Evolutionary conservation across 2,329 filamentous ascomycete species (phyloP).

Genomic region (Sporothrix sp.): DNA sequence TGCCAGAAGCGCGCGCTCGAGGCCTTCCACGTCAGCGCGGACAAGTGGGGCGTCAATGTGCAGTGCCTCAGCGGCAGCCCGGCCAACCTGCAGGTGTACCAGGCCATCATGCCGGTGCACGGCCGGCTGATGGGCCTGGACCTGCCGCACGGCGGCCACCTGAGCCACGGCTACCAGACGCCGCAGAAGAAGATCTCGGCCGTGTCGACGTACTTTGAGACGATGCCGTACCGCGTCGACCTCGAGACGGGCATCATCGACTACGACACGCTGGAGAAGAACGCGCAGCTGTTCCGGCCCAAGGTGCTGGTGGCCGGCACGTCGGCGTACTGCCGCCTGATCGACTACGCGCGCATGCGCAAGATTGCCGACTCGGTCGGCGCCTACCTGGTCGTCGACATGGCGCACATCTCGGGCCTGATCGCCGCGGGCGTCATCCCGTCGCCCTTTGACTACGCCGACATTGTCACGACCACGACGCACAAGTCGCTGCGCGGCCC

Average conservation of each 20-base stretch:
- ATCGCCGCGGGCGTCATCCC: conserved; percentile 89
- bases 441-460: conserved; percentile 83
- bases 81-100: conserved; percentile 96
- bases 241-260: conserved; percentile 91
- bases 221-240: conserved; percentile 88
- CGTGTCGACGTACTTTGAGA: conserved; percentile 98
- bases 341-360: conserved; percentile 94
- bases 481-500: conserved; percentile 98
- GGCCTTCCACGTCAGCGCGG: conserved; percentile 75
- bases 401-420: conserved; percentile 97
- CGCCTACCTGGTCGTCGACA: conserved; percentile 92
- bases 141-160: conserved; percentile 85
- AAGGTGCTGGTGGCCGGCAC: conserved; percentile 96
- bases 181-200: conserved; percentile 94
- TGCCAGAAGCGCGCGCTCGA: conserved; percentile 91
- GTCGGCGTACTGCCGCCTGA: conserved; percentile 94
- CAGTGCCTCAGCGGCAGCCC: conserved; percentile 88
- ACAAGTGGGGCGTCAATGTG: conserved; percentile 98
- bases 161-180: conserved; percentile 96
- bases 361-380: conserved; percentile 89
- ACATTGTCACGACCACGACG: conserved; percentile 96
- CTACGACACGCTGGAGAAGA: conserved; percentile 85
- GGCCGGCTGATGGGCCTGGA: conserved; percentile 96
- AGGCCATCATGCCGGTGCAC: conserved; percentile 91
- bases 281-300: conserved; percentile 83